Evolutionary conservation across 2,329 filamentous ascomycete species (phyloP).

Genomic region (Mycosphaerella sp.): DNA sequence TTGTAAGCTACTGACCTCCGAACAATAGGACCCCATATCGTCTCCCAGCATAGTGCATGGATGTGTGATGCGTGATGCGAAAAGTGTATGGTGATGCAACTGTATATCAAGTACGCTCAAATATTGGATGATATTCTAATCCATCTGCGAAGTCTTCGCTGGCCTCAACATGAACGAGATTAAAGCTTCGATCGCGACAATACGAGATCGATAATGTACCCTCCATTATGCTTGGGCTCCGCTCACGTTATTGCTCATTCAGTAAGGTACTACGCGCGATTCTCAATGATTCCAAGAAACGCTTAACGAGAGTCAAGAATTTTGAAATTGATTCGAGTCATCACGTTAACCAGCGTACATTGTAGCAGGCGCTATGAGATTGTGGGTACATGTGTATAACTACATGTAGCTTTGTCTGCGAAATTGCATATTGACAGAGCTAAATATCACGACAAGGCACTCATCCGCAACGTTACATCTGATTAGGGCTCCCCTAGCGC

Average conservation of each 20-base stretch:
- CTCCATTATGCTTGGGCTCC: conserved; percentile 18
- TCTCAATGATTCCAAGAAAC: conserved; percentile 29
- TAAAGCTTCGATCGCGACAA: neutral
- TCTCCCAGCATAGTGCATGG: no score
- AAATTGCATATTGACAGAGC: conserved; percentile 42
- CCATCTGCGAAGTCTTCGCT: no score
- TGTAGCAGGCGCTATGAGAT: neutral
- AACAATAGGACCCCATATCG: no score
- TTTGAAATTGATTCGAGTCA: conserved; percentile 35
- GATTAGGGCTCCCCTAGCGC: conserved; percentile 49
- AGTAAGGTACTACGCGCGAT: conserved; percentile 29
- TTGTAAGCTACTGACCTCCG: neutral
- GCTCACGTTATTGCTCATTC: conserved; percentile 33
- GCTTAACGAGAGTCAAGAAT: conserved; percentile 29
- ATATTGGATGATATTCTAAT: no score
- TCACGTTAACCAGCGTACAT: conserved; percentile 32
- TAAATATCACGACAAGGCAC: conserved; percentile 42
- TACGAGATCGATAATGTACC: conserved; percentile 4
- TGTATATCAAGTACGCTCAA: no score
- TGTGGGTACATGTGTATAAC: no score
- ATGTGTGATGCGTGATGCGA: no score
- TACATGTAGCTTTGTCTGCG: conserved; percentile 43
- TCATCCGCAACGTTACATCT: conserved; percentile 48
- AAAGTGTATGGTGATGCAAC: no score
- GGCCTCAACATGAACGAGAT: no score